phyloP scores from a whole-genome alignment of 768 basidiomycete species.

The Tephrocybe sp. region DNA sequence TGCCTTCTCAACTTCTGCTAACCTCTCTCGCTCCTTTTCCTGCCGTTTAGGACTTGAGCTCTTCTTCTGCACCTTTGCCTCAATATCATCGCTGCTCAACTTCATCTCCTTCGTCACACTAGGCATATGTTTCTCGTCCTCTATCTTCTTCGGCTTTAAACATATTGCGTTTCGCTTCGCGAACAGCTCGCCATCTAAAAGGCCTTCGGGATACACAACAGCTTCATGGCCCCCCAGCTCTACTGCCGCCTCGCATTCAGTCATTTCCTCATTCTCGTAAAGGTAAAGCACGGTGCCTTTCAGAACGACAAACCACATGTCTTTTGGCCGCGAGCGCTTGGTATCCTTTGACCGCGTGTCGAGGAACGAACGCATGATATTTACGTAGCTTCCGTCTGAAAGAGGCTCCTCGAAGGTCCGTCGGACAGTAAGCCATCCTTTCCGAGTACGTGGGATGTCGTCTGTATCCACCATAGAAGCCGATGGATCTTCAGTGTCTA shows the following conservation, averaged over 20 bases:
- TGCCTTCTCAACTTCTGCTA: constrained; percentile 35
- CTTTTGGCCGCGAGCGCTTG: constrained; percentile 79
- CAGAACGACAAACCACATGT: constrained; percentile 89
- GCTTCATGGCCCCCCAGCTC: constrained; percentile 81
- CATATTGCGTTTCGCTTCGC: constrained; percentile 88
- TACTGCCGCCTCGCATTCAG: constrained; percentile 88
- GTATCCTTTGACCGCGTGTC: constrained; percentile 85
- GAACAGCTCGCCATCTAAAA: constrained; percentile 87
- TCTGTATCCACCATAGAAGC: constrained; percentile 31
- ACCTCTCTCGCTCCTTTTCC: constrained; percentile 35
- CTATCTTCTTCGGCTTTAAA: constrained; percentile 49
- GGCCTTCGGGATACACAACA: constrained; percentile 67
- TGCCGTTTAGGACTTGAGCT: constrained; percentile 24
- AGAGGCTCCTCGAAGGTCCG: constrained; percentile 69
- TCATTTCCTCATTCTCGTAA: constrained; percentile 90
- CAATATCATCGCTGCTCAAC: constrained; percentile 29
- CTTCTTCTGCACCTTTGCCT: constrained; percentile 26
- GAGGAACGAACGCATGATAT: constrained; percentile 75
- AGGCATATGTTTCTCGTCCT: constrained; percentile 35
- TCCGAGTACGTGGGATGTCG: constrained; percentile 64
- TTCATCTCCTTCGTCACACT: constrained; percentile 55
- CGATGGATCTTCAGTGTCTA: constrained; percentile 25
- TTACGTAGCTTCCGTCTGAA: constrained; percentile 70
- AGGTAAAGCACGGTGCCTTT: constrained; percentile 91
- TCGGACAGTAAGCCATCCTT: constrained; percentile 83